Evolutionary conservation across 2,329 filamentous ascomycete genomes (phyloP), one percentile per base, ranked within the genome.

Genomic region (Aphanoascus verrucosus): DNA sequence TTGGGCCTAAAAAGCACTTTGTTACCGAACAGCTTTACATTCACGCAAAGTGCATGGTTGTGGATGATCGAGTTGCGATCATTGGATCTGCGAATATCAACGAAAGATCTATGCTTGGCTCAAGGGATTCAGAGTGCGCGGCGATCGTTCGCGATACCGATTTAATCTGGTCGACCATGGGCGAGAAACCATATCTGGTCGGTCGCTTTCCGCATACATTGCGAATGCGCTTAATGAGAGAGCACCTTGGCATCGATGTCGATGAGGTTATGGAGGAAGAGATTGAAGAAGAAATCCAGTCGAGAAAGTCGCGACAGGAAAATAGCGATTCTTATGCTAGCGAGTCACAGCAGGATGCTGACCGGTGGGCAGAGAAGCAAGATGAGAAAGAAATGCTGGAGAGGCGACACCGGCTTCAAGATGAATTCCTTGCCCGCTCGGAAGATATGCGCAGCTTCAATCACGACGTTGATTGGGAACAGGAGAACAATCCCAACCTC

Each of bases 21-120:
- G 79, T 81, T 60, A 80, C 96, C 65, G 93, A 98, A 66, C 91
- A 98, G 68, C 79, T 97, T 2, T 98, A 98, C 67, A 84, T 97
- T 45, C 93, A 98, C 67, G 86, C 83, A 32, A 98, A 97, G 72
- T 77, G 96, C 34, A 69, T 72, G 56, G 90, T 94, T 55, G 86
- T 84, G 43, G 88, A 94, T 64, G 89, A 94, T 67, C 77, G 80
- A 8, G 76, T 86, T 52, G 86, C 88, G 55, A 90, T 94, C 58
- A 90, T 86, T 65, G 88, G 89, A 56, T 88, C 79, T 49, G 81
- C 81, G 19, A 85, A 85, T 62, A 73, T 85, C 62, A 85, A 85
- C 62, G 82, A 83, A 61, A 74, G 81, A 66, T 90, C 85, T 3
- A 87, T 95, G 72, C 79, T 94, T 6, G 88, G 88, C 40, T 78